Conservation (phyloP, 352 stramenopile species). For the Globisporangium canariense region DNA sequence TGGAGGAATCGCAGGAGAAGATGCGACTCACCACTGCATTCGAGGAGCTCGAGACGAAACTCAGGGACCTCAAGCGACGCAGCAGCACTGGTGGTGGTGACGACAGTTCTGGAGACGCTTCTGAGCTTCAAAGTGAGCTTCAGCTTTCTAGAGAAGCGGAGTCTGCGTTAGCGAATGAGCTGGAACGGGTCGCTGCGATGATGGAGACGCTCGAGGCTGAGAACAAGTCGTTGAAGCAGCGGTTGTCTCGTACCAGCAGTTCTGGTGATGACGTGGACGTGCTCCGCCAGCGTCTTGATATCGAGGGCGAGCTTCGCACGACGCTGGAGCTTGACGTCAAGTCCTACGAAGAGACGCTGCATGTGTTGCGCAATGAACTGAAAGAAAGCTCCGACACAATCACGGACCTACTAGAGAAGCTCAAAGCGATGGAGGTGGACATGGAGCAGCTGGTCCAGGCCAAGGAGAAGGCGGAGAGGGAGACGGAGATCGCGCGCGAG, state of each 20-base stretch:
- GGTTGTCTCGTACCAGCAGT: neutral
- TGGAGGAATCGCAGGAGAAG: constrained; percentile 52
- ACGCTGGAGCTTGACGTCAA: constrained; percentile 60
- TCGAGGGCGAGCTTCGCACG: constrained; percentile 28
- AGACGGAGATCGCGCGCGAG: constrained; percentile 25
- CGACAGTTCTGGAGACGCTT: neutral
- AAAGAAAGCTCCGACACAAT: constrained; percentile 43
- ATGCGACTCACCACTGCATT: constrained; percentile 11
- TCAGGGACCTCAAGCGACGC: constrained; percentile 1
- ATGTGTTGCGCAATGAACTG: constrained; percentile 49
- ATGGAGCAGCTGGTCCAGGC: constrained; percentile 15
- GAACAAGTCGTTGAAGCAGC: constrained; percentile 9
- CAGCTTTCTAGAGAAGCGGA: constrained; percentile 6
- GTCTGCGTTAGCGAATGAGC: constrained; percentile 5
- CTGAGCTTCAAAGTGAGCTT: constrained; percentile 13
- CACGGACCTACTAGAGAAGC: constrained; percentile 31
- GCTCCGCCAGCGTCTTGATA: constrained; percentile 40
- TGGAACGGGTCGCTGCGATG: constrained; percentile 4
- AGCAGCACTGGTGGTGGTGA: neutral
- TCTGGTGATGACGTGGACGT: neutral
- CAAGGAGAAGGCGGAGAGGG: constrained; percentile 36
- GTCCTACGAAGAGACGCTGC: constrained; percentile 63
- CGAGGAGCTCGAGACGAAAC: constrained; percentile 16
- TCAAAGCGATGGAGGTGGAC: constrained; percentile 33
- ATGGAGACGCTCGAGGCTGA: constrained; percentile 11